Evolutionary conservation across 768 basidiomycete species (phyloP).

Genomic region (Amanita pallidorosea): DNA sequence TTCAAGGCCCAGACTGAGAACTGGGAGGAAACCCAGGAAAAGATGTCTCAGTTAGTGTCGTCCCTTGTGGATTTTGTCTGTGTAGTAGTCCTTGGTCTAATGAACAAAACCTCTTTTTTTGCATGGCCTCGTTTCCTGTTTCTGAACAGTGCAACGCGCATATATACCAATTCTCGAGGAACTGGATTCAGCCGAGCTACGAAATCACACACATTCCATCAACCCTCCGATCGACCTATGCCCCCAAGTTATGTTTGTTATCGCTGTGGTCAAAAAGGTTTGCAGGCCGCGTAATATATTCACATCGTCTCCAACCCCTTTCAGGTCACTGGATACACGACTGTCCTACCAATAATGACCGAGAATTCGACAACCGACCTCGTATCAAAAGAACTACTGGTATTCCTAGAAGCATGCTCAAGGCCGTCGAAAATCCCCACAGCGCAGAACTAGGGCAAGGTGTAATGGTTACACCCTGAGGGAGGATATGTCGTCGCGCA

Average conservation of each 20-base stretch:
- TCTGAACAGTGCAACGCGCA: constrained; percentile 50
- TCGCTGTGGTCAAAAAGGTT: constrained; percentile 96
- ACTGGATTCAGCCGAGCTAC: constrained; percentile 52
- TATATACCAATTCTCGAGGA: constrained; percentile 59
- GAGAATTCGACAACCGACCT: constrained; percentile 88
- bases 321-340: constrained; percentile 98
- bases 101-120: constrained; percentile 38
- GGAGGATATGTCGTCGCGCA: constrained; percentile 97
- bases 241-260: constrained; percentile 98
- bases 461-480: constrained; percentile 97
- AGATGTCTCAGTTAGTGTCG: constrained; percentile 97
- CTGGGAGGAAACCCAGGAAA: constrained; percentile 99
- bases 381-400: constrained; percentile 97
- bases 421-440: constrained; percentile 85
- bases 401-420: constrained; percentile 95
- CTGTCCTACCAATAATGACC: constrained; percentile 95
- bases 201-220: constrained; percentile 42
- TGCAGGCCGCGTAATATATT: constrained; percentile 8
- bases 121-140: constrained; percentile 12
- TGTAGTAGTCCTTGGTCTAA: constrained; percentile 68
- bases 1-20: constrained; percentile 88
- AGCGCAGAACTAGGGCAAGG: constrained; percentile 64
- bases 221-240: constrained; percentile 63
- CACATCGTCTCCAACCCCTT: not conserved
- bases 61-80: constrained; percentile 44